phyloP scores from a whole-genome alignment of 805 yeast genomes.

The Sungouiella blattae region DNA sequence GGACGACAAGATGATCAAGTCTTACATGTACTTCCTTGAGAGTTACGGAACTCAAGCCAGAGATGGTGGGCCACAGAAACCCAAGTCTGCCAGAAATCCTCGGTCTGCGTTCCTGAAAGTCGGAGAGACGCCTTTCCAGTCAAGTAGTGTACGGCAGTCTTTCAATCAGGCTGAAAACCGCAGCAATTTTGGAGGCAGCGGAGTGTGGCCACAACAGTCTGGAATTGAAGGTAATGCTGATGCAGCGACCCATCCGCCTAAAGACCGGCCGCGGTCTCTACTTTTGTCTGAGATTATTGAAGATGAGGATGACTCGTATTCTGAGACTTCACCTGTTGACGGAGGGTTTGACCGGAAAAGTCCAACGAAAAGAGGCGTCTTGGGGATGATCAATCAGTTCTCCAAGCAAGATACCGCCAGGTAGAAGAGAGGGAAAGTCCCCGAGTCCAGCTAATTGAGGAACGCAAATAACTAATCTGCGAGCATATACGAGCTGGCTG shows the following conservation, averaged over 20 bases:
- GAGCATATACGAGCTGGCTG: too few relatives aligned
- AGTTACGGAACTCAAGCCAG: slow-evolving; percentile 49
- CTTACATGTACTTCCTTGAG: slow-evolving; percentile 82
- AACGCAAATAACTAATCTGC: too few relatives aligned
- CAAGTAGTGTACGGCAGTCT: too few relatives aligned
- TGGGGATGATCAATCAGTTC: slow-evolving; percentile 77
- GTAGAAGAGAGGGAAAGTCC: slow-evolving; percentile 8
- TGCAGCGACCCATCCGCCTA: slow-evolving; percentile 1
- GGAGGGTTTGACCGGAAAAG: neutral
- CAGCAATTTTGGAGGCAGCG: too few relatives aligned
- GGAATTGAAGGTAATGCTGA: slow-evolving; percentile 1
- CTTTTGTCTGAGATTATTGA: too few relatives aligned
- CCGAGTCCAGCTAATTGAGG: too few relatives aligned
- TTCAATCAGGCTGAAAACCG: too few relatives aligned
- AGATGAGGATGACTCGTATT: too few relatives aligned
- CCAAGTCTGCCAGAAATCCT: neutral
- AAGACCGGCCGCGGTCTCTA: slow-evolving; percentile 8
- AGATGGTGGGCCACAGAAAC: slow-evolving; percentile 2
- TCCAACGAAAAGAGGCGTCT: slow-evolving; percentile 49
- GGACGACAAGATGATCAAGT: slow-evolving; percentile 88
- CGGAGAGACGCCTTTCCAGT: neutral
- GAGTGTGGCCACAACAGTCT: too few relatives aligned
- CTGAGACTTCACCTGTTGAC: too few relatives aligned
- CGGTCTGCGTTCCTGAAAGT: neutral
- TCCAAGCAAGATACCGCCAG: slow-evolving; percentile 49